Evolutionary conservation across 345 rosid genomes (phyloP).

Genomic region (Populus davidiana): DNA sequence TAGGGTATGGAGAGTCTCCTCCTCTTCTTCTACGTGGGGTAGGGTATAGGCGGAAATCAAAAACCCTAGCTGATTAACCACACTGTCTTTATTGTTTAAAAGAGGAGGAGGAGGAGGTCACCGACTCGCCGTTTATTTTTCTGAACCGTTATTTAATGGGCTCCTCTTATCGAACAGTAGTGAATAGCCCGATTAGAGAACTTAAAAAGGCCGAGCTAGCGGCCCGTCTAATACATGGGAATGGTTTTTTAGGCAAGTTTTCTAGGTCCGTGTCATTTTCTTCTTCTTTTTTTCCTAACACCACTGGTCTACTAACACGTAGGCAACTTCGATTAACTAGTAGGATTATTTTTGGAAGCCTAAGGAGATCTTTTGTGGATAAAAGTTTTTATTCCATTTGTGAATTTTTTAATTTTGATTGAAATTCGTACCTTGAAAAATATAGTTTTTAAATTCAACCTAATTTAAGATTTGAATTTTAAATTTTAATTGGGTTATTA

Average conservation of each 20-base stretch:
- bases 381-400: too few species aligned
- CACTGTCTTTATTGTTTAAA: neutral
- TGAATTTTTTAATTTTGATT: too few species aligned
- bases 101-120: neutral
- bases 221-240: neutral
- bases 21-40: neutral
- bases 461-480: too few species aligned
- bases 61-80: conserved; percentile 8
- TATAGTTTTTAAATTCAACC: too few species aligned
- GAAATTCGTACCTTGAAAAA: too few species aligned
- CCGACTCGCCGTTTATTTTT: neutral
- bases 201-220: neutral
- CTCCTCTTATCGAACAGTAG: neutral
- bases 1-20: neutral
- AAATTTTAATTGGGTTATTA: too few species aligned
- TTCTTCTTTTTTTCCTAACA: neutral
- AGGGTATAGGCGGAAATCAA: neutral
- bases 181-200: neutral
- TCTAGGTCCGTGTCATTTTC: neutral
- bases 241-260: neutral
- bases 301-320: neutral
- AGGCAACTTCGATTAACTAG: neutral
- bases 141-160: neutral
- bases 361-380: too few species aligned
- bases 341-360: neutral